phyloP scores from a whole-genome alignment of 208 protist species.

The Crithidia fasciculata region DNA sequence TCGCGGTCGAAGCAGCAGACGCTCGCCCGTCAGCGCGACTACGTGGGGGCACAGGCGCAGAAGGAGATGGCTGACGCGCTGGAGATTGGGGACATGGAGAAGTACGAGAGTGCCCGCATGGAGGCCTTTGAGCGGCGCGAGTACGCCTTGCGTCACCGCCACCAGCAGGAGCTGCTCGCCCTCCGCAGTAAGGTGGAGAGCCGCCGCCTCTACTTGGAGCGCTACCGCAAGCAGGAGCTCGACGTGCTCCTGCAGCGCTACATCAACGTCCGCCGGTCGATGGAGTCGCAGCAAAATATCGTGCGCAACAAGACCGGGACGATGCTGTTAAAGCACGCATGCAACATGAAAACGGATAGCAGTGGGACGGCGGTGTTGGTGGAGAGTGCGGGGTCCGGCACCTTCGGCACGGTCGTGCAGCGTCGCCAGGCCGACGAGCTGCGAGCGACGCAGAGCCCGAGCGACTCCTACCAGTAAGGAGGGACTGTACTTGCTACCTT shows the following conservation, averaged over 20 bases:
- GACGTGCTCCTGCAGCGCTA: slow-evolving; percentile 89
- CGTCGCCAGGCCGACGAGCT: slow-evolving; percentile 50
- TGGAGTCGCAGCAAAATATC: slow-evolving; percentile 90
- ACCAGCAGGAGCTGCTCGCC: slow-evolving; percentile 85
- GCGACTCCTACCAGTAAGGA: background rate
- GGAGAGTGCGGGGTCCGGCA: slow-evolving; percentile 71
- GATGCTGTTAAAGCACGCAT: slow-evolving; percentile 87
- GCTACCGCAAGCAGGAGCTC: slow-evolving; percentile 83
- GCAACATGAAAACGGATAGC: slow-evolving; percentile 81
- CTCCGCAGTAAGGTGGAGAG: slow-evolving; percentile 78
- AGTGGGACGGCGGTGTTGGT: slow-evolving; percentile 77
- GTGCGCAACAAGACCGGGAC: slow-evolving; percentile 86
- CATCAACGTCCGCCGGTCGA: slow-evolving; percentile 82
- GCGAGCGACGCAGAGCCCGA: slow-evolving; percentile 12
- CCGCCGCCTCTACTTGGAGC: slow-evolving; percentile 73
- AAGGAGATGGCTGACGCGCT: slow-evolving; percentile 83
- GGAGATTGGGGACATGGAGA: slow-evolving; percentile 72
- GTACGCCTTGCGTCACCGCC: slow-evolving; percentile 62
- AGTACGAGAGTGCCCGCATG: slow-evolving; percentile 63
- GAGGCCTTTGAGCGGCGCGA: slow-evolving; percentile 70
- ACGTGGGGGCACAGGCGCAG: slow-evolving; percentile 76
- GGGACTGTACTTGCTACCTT: too few relatives aligned
- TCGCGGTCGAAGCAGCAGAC: slow-evolving; percentile 81
- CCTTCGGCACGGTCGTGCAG: slow-evolving; percentile 80
- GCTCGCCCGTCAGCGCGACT: slow-evolving; percentile 90